Evolutionary conservation across 768 basidiomycete genomes (phyloP).

Genomic region (Tricholoma sp.): DNA sequence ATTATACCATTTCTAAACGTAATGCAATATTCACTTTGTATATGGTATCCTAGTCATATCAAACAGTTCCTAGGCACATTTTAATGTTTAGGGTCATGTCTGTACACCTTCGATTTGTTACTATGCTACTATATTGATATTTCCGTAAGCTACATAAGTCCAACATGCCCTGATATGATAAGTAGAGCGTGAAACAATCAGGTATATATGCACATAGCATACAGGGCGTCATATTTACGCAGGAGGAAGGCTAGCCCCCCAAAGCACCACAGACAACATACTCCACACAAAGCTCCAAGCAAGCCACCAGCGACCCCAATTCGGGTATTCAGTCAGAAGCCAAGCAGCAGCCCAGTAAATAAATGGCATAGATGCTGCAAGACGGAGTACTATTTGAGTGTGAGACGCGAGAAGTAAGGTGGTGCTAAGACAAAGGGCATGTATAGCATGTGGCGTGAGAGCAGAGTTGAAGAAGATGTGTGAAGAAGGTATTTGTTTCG

Average conservation of each 20-base stretch:
- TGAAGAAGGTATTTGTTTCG: neutral
- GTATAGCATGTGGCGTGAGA: conserved; percentile 69
- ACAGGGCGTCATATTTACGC: conserved; percentile 39
- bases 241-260: conserved; percentile 88
- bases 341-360: conserved; percentile 84
- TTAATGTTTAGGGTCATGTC: no score
- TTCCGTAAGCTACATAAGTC: no score
- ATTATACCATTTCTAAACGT: neutral
- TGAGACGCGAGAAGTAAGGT: conserved; percentile 77
- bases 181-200: no score
- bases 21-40: no score
- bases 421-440: conserved; percentile 57
- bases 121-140: no score
- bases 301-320: conserved; percentile 60
- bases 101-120: no score
- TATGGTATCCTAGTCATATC: no score
- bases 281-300: conserved; percentile 81
- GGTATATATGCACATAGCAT: no score
- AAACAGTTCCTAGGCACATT: no score
- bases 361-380: conserved; percentile 71
- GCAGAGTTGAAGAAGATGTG: conserved; percentile 29
- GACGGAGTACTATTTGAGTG: conserved; percentile 81
- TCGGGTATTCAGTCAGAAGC: conserved; percentile 46
- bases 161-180: no score
- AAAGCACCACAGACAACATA: conserved; percentile 60